These are phyloP conservation scores for Trichoderma virens DNA, from an alignment of 495 filamentous ascomycete genomes.

Conservation along the genomic window DNA sequence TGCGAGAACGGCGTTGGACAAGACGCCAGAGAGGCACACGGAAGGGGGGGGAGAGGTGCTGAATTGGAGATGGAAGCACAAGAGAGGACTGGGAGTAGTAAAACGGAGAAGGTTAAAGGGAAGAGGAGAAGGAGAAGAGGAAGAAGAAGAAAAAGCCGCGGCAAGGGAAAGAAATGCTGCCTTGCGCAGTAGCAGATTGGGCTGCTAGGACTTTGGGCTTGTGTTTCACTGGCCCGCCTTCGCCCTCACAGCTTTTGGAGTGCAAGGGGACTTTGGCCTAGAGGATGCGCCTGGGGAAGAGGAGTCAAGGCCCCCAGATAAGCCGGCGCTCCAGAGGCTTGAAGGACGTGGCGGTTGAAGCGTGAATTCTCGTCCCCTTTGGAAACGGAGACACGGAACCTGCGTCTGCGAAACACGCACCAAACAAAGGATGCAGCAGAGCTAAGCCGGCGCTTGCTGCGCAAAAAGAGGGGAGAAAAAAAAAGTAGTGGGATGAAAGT, in stretches of 20 bases:
- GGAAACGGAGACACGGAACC: background rate
- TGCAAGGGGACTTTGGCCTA: background rate
- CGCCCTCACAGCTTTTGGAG: background rate
- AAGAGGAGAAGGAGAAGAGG: background rate
- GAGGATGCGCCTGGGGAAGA: background rate
- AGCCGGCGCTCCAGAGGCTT: background rate
- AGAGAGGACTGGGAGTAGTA: background rate
- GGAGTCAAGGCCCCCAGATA: background rate
- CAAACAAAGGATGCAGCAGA: background rate
- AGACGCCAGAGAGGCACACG: background rate
- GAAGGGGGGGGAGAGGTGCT: background rate
- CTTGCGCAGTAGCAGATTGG: background rate
- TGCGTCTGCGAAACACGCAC: conserved; percentile 1
- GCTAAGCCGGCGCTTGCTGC: background rate
- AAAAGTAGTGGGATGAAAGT: background rate
- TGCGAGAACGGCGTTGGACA: background rate
- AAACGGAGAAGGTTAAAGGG: background rate
- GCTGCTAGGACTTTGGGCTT: background rate
- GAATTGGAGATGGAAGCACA: background rate
- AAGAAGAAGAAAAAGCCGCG: background rate
- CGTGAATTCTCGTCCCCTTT: background rate
- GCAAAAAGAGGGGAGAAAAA: conserved; percentile 3
- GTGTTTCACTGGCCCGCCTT: background rate
- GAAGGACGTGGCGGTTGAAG: background rate
- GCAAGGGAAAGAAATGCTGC: conserved; percentile 10